A percentile compares a stretch with the other conserved stretches of the same genome.
Evolutionary conservation across 768 basidiomycete genomes (phyloP).

Genomic region (Scleroderma bovista): DNA sequence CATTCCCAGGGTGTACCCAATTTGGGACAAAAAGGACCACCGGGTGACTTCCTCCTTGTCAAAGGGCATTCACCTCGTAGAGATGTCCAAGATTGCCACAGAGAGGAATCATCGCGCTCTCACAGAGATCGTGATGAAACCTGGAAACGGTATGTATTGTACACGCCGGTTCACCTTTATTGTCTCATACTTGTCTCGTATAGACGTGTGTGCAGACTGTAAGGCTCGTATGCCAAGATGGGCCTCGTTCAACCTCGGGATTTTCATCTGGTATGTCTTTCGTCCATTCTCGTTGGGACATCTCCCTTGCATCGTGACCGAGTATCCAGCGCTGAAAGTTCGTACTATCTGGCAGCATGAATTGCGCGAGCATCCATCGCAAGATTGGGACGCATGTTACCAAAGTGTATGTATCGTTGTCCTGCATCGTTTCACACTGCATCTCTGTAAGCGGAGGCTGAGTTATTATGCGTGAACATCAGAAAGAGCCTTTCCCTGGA

Average conservation of each 20-base stretch:
- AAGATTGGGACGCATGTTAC: constrained; percentile 92
- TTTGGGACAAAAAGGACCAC: too few relatives aligned
- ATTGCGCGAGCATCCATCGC: constrained; percentile 88
- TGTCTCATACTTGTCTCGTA: constrained; percentile 7
- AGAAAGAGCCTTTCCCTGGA: constrained; percentile 92
- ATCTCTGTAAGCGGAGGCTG: background rate
- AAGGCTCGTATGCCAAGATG: constrained; percentile 82
- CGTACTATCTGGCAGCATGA: constrained; percentile 45
- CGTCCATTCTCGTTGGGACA: background rate
- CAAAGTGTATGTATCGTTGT: constrained; percentile 66
- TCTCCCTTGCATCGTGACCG: background rate
- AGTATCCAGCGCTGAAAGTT: constrained; percentile 3
- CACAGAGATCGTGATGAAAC: constrained; percentile 59
- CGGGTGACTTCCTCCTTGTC: too few relatives aligned
- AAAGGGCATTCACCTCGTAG: too few relatives aligned
- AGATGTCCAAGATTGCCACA: constrained; percentile 47
- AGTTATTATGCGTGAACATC: constrained; percentile 4
- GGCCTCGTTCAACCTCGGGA: constrained; percentile 85
- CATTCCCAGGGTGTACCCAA: too few relatives aligned
- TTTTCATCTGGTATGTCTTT: constrained; percentile 72
- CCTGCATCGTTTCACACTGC: background rate
- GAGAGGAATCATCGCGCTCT: constrained; percentile 65
- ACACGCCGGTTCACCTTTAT: background rate
- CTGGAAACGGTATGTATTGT: constrained; percentile 67
- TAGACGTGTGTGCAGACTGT: constrained; percentile 91